A percentile compares a stretch with the other conserved stretches of the same genome.
phyloP scores from a whole-genome alignment of 1,284 basidiomycete species.

The Tilletia caries region DNA sequence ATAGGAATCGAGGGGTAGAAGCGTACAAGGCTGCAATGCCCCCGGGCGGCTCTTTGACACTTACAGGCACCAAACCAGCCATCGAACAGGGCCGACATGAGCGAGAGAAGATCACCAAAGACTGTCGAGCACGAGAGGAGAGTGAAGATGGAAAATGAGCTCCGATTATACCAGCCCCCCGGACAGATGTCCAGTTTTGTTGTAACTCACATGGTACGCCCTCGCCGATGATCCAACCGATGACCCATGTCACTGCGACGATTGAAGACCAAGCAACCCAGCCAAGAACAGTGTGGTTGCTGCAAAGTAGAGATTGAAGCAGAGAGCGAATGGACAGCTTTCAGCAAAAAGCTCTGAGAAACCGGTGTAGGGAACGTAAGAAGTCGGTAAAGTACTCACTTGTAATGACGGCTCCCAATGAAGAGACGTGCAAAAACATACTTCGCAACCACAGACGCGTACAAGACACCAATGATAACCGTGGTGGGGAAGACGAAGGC shows the following conservation, averaged over 20 bases:
- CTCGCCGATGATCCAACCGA: constrained; percentile 65
- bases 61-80: constrained; percentile 42
- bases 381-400: too few relatives aligned
- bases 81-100: constrained; percentile 55
- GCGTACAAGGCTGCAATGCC: neutral
- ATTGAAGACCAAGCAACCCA: constrained; percentile 65
- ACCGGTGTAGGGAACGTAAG: too few relatives aligned
- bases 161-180: too few relatives aligned
- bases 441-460: constrained; percentile 42
- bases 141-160: too few relatives aligned
- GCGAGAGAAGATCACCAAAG: constrained; percentile 57
- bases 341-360: too few relatives aligned
- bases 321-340: too few relatives aligned
- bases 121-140: too few relatives aligned
- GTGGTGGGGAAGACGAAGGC: constrained; percentile 37
- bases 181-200: too few relatives aligned
- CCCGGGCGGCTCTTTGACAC: neutral
- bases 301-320: neutral
- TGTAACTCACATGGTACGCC: constrained; percentile 27
- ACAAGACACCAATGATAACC: constrained; percentile 41
- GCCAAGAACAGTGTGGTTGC: constrained; percentile 61
- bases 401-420: constrained; percentile 46
- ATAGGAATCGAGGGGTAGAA: neutral
- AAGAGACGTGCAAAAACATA: constrained; percentile 48
- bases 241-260: constrained; percentile 61